Evolutionary conservation across 1,139 yeast genomes (phyloP).

Genomic region (Saccharomycopsis crataegensis): DNA sequence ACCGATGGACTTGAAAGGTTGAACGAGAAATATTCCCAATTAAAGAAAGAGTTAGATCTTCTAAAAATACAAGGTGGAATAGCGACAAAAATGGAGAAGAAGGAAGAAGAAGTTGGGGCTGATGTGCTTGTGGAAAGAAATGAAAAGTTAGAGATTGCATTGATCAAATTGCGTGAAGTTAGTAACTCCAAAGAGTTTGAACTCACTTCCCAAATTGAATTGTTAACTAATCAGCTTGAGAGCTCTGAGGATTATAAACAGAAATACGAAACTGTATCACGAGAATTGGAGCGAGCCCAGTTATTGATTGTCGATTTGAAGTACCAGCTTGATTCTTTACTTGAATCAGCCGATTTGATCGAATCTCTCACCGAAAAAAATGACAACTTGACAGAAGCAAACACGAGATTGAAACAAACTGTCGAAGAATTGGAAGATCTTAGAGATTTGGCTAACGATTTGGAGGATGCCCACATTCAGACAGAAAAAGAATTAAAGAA

Average conservation of each 20-base stretch:
- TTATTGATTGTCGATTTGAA: conserved; percentile 38
- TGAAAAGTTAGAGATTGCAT: conserved; percentile 32
- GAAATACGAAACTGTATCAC: conserved; percentile 25
- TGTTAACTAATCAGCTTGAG: conserved; percentile 26
- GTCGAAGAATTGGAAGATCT: conserved; percentile 54
- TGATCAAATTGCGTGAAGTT: conserved; percentile 29
- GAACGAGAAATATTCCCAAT: conserved; percentile 32
- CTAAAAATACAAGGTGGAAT: conserved; percentile 24
- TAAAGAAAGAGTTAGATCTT: conserved; percentile 31
- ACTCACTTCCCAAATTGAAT: conserved; percentile 26
- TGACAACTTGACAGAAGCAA: conserved; percentile 35
- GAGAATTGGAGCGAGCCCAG: conserved; percentile 35
- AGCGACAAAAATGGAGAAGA: conserved; percentile 22
- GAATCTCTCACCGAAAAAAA: conserved; percentile 54
- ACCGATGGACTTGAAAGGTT: conserved; percentile 28
- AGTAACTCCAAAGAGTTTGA: conserved; percentile 26
- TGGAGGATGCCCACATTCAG: conserved; percentile 52
- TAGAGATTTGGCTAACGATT: conserved; percentile 50
- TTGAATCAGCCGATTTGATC: conserved; percentile 40
- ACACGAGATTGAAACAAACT: conserved; percentile 34
- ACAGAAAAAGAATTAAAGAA: conserved; percentile 46
- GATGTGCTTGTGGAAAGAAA: conserved; percentile 29
- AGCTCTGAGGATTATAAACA: conserved; percentile 21
- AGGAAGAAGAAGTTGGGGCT: conserved; percentile 19
- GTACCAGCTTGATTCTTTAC: conserved; percentile 34